Conservation (phyloP, 257 asterid species). For the Petrea volubilis region DNA sequence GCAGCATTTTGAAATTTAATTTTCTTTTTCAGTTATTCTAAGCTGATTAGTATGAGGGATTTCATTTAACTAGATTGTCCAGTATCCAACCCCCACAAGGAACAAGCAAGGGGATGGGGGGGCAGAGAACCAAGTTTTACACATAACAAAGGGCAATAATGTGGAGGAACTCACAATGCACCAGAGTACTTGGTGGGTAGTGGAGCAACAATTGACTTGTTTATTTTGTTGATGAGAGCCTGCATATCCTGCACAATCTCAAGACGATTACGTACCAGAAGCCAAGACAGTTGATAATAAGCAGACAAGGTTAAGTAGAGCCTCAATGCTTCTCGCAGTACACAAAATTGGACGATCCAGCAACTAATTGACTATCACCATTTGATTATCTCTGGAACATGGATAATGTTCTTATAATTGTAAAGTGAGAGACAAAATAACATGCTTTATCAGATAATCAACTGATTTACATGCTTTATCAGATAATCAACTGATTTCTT, state of each 20-base stretch:
- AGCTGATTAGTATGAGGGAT: not conserved
- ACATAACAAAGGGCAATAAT: slow-evolving; percentile 7
- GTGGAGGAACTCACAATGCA: slow-evolving; percentile 73
- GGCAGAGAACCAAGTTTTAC: not conserved
- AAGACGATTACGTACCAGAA: slow-evolving; percentile 19
- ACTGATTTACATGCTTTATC: too few relatives aligned
- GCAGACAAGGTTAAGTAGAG: slow-evolving; percentile 12
- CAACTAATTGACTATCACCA: not conserved
- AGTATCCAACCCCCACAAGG: not conserved
- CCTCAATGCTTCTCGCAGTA: slow-evolving; percentile 12
- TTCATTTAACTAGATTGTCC: not conserved
- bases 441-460: not conserved
- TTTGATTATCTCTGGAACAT: not conserved
- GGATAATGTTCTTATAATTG: not conserved
- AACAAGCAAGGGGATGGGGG: not conserved
- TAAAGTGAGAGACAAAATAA: not conserved
- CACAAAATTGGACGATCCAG: not conserved
- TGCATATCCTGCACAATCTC: slow-evolving; percentile 80
- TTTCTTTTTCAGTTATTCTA: not conserved
- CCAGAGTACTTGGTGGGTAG: slow-evolving; percentile 85
- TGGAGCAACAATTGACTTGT: slow-evolving; percentile 85
- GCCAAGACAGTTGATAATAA: slow-evolving; percentile 13
- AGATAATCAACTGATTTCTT: slow-evolving; percentile 6
- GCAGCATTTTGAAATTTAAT: not conserved
- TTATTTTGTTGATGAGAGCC: slow-evolving; percentile 91